These are phyloP conservation scores for Musa schizocarpa DNA, from an alignment of 176 grass and related monocot species.

Conservation along the genomic window DNA sequence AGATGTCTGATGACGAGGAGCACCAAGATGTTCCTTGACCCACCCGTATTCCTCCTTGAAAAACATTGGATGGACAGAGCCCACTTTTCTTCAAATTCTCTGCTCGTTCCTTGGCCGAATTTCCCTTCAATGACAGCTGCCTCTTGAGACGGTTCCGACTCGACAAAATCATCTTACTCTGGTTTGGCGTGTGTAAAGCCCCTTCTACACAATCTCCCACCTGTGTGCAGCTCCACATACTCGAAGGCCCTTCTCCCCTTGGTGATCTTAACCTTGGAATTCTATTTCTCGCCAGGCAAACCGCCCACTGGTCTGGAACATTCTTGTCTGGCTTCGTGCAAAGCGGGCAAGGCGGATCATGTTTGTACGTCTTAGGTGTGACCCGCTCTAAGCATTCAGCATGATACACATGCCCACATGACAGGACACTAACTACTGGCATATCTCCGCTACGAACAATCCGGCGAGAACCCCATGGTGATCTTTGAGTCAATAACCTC, in stretches of 20 bases:
- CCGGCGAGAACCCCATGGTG: slow-evolving; percentile 57
- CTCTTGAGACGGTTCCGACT: slow-evolving; percentile 32
- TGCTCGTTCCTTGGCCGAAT: slow-evolving; percentile 18
- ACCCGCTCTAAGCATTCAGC: slow-evolving; percentile 66
- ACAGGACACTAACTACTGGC: slow-evolving; percentile 55
- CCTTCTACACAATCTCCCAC: slow-evolving; percentile 40
- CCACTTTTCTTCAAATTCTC: slow-evolving; percentile 20
- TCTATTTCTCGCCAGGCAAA: slow-evolving; percentile 59
- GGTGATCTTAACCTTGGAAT: slow-evolving; percentile 50
- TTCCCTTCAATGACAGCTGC: slow-evolving; percentile 34
- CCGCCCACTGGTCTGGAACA: slow-evolving; percentile 48
- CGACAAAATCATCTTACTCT: slow-evolving; percentile 19
- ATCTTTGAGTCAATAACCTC: slow-evolving; percentile 48
- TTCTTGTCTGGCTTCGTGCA: slow-evolving; percentile 49
- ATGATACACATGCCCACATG: slow-evolving; percentile 74
- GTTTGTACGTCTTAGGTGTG: slow-evolving; percentile 49
- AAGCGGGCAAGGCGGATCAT: slow-evolving; percentile 58
- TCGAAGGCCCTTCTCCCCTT: slow-evolving; percentile 50
- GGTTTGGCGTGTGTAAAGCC: slow-evolving; percentile 28
- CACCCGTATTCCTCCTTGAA: neutral
- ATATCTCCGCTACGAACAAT: slow-evolving; percentile 62
- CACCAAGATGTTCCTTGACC: neutral
- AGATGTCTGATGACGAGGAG: neutral
- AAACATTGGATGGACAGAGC: neutral
- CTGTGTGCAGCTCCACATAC: slow-evolving; percentile 59